Evolutionary conservation across 306 rosid species (phyloP), one percentile per base, ranked within the genome.

Genomic region (Cucumis melo): DNA sequence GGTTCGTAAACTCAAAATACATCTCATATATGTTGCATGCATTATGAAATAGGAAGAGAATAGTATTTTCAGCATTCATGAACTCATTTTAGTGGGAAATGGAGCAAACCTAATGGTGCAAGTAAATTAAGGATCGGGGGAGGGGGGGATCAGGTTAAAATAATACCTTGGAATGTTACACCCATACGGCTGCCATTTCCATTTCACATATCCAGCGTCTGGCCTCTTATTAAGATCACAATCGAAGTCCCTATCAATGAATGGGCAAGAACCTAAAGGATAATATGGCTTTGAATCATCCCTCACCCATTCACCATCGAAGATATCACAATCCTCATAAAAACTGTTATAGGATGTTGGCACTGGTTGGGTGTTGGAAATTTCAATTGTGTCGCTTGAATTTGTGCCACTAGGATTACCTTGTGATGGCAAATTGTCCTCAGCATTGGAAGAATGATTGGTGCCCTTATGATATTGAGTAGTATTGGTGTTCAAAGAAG

Each of bases 141-240:
- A n/a, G 29, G 29, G 1, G 29, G 29, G 29, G 29, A 27, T 67
- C 13, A 1, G 27, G 55, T 67, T 42, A 67, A 67, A 6, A 16
- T 5, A 68, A 38, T 73, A 94, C 99, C 95, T 90, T 70, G 97
- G 99, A 67, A 94, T 86, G 60, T 88, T 82, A 80, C 99, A 94
- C 34, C 82, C 88, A 78, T 87, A 83, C 21, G 99, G 99, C 86
- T 88, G 90, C 99, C 97, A 94, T 86, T 64, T 94, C 99, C 99
- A 94, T 73, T 88, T 92, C 20, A 87, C 82, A 84, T 84, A 94
- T 7, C 78, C 95, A 5, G 74, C 48, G 66, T 94, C 99, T 29
- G 96, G 91, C 83, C 99, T 92, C 27, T 87, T 84, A 81, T 94
- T 90, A n/a, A 82, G 81, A 80, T 86, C 87, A 57, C 99, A 94